These are phyloP conservation scores for Phragmites australis DNA, from an alignment of 176 grass and related monocot species.

Conservation along the genomic window DNA sequence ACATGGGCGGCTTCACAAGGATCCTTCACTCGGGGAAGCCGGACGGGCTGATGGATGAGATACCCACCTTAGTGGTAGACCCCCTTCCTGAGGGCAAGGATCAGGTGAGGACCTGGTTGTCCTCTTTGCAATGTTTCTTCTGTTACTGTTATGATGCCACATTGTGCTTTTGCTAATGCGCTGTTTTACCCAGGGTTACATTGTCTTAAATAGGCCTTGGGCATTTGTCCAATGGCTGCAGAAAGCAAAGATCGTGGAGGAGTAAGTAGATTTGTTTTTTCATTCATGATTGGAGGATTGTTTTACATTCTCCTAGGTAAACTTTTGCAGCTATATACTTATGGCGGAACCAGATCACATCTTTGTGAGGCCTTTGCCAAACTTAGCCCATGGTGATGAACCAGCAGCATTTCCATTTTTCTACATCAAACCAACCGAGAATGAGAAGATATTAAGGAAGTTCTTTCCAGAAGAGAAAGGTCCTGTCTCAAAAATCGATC, in stretches of 20 bases:
- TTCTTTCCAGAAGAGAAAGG: slow-evolving; percentile 90
- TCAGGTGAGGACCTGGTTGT: slow-evolving; percentile 45
- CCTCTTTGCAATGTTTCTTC: neutral
- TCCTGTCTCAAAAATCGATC: slow-evolving; percentile 81
- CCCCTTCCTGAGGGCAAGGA: slow-evolving; percentile 80
- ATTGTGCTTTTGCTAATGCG: neutral
- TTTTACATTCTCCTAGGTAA: slow-evolving; percentile 21
- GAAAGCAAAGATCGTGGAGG: slow-evolving; percentile 70
- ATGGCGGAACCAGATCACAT: slow-evolving; percentile 99
- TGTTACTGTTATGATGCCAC: neutral
- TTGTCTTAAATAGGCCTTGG: slow-evolving; percentile 98
- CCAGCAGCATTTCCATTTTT: slow-evolving; percentile 89
- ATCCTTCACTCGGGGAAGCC: slow-evolving; percentile 88
- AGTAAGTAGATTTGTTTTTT: slow-evolving; percentile 54
- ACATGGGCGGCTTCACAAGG: slow-evolving; percentile 96
- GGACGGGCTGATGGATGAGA: slow-evolving; percentile 86
- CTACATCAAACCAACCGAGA: slow-evolving; percentile 86
- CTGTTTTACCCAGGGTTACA: slow-evolving; percentile 68
- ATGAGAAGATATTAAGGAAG: slow-evolving; percentile 90
- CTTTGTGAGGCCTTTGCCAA: slow-evolving; percentile 93
- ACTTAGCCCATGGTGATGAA: slow-evolving; percentile 67
- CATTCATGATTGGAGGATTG: neutral
- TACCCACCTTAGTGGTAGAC: slow-evolving; percentile 81
- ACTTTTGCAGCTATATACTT: slow-evolving; percentile 81
- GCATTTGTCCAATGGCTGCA: slow-evolving; percentile 96